Conservation (phyloP, 208 protist species). For the Leishmania lainsoni region DNA sequence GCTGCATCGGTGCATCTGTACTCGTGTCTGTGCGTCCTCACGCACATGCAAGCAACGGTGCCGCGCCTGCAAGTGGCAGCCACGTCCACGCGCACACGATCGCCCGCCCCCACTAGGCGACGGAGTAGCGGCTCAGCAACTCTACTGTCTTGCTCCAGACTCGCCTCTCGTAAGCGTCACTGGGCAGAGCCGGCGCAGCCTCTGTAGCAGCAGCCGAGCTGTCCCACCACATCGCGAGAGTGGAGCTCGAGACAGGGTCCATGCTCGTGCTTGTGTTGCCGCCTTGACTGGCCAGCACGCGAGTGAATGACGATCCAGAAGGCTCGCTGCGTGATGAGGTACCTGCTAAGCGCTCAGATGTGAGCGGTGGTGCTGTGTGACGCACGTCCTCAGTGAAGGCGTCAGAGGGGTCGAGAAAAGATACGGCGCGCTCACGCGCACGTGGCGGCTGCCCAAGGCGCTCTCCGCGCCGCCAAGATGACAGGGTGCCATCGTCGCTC, state of each 20-base stretch:
- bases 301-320: neutral
- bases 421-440: neutral
- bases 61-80: neutral
- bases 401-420: neutral
- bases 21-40: neutral
- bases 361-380: neutral
- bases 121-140: slow-evolving; percentile 46
- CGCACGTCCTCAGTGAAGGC: neutral
- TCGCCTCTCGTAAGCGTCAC: slow-evolving; percentile 41
- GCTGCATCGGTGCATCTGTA: neutral
- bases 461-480: neutral
- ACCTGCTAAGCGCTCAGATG: neutral
- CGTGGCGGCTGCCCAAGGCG: neutral
- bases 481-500: neutral
- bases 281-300: neutral
- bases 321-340: neutral
- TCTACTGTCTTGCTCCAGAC: slow-evolving; percentile 55
- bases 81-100: neutral
- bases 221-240: neutral
- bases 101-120: neutral
- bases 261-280: neutral
- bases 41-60: neutral
- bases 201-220: neutral
- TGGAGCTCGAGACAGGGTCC: neutral
- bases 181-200: neutral